Conservation (phyloP, 345 rosid species). For the Mallotus nudiflorus region DNA sequence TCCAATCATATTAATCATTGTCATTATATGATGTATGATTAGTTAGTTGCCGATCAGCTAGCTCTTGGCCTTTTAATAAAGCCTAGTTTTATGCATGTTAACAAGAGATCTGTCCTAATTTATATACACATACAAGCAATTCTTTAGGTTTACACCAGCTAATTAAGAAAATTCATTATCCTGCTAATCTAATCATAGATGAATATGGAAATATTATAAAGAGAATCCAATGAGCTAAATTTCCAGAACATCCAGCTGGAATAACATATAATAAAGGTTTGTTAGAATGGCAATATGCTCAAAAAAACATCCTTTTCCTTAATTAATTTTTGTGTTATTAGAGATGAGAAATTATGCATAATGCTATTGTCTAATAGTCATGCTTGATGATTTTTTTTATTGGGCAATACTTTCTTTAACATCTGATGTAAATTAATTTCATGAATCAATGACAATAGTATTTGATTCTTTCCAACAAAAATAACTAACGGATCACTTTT, state of each 20-base stretch:
- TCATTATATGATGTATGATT: constrained; percentile 10
- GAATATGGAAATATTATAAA: not conserved
- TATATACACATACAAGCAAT: too few species aligned
- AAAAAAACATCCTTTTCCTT: too few species aligned
- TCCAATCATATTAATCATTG: constrained; percentile 21
- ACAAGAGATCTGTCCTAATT: not conserved
- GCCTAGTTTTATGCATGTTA: not conserved
- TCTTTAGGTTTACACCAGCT: constrained; percentile 17
- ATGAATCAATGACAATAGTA: too few species aligned
- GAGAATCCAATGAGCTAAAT: constrained; percentile 47
- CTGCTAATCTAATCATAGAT: not conserved
- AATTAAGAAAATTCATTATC: constrained; percentile 15
- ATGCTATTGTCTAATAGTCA: too few species aligned
- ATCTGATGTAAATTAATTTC: too few species aligned
- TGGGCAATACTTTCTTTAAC: too few species aligned
- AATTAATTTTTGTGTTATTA: too few species aligned
- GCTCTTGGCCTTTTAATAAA: not conserved
- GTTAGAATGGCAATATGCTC: not conserved
- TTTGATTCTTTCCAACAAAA: too few species aligned
- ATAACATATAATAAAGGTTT: not conserved
- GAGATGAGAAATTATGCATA: too few species aligned
- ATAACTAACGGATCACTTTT: too few species aligned
- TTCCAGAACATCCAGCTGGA: too few species aligned
- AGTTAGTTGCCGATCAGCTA: constrained; percentile 4
- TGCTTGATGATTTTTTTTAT: too few species aligned